phyloP scores from a whole-genome alignment of 441 rosid species.

The Mallotus japonicus region DNA sequence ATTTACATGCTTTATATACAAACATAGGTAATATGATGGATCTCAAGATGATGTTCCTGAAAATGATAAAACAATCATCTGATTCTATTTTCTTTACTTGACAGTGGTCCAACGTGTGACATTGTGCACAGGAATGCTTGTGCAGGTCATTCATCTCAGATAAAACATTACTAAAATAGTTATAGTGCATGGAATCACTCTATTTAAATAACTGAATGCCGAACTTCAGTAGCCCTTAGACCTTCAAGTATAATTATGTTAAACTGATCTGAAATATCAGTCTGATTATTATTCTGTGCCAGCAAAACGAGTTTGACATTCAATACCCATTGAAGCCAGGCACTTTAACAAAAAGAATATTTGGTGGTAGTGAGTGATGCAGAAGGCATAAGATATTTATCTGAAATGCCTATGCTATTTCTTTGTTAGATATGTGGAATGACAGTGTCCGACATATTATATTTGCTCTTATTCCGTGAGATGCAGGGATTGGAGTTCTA shows the following conservation, averaged over 20 bases:
- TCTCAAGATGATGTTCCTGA: background rate
- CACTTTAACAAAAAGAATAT: too few relatives aligned
- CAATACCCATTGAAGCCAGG: too few relatives aligned
- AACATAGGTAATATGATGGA: background rate
- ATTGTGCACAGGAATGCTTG: background rate
- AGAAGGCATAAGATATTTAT: background rate
- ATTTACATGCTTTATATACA: background rate
- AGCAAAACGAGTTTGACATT: background rate
- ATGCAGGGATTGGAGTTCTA: background rate
- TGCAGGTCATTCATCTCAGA: background rate
- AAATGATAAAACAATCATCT: background rate
- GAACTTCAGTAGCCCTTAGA: background rate
- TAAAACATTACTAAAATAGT: background rate
- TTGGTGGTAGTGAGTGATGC: background rate
- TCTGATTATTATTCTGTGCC: background rate
- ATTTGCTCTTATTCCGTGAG: background rate
- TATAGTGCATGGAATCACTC: background rate
- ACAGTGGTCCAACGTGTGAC: background rate
- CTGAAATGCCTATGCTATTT: background rate
- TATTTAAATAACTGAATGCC: background rate
- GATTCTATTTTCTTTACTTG: background rate
- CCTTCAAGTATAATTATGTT: background rate
- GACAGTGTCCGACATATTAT: background rate
- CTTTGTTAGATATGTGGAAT: background rate
- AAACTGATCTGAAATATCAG: background rate